Base-by-base conservation (phyloP, 2,329 filamentous ascomycete species). In the Venturiaceae sp. region DNA sequence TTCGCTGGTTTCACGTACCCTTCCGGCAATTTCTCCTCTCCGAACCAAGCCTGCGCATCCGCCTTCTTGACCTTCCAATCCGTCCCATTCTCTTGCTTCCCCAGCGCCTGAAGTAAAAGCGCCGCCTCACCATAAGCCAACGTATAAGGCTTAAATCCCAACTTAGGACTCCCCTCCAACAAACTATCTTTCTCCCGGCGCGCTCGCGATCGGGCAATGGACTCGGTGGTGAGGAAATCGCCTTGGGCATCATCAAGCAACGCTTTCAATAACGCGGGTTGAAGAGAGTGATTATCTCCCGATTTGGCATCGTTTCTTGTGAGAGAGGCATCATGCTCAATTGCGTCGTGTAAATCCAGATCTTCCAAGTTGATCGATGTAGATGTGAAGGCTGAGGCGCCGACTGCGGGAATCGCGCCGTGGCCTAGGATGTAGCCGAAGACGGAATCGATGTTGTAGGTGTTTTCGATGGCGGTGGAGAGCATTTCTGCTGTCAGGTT, bases 271-370 rank as follows among this genome's bases (percentile, higher is more conserved):
- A 68, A 61, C 7, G 64, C 61, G 1, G 60, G 54, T 36, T 66
- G 60, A 44, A 66, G 63, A 3, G 58, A 62, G 39, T 66, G 62
- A 47, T 65, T 62, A 36, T 67, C 67, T 3, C 67, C 69, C 23
- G 64, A 63, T 5, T 61, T 63, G 14, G 63, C 21, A 50, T 66
- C 64, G 19, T 62, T 58, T 7, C 70, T 63, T 0, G 64, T 65
- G 1, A 72, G 63, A 7, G 66, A 69, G 26, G 62, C 69, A 56
- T 74, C 71, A 55, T 73, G 70, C 61, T 73, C 71, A 23, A 73
- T 63, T 2, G 63, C 61, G 34, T 66, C 64, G 63, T 72, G 71
- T 28, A 64, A 66, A n/a, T 64, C 63, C 1, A 72, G 58, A 50
- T 72, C 65, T 30, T 68, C 65, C 8, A 73, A 65, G 55, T 66